Evolutionary conservation across 169 alveolate genomes (phyloP).

Genomic region (Eimeria brunetti): DNA sequence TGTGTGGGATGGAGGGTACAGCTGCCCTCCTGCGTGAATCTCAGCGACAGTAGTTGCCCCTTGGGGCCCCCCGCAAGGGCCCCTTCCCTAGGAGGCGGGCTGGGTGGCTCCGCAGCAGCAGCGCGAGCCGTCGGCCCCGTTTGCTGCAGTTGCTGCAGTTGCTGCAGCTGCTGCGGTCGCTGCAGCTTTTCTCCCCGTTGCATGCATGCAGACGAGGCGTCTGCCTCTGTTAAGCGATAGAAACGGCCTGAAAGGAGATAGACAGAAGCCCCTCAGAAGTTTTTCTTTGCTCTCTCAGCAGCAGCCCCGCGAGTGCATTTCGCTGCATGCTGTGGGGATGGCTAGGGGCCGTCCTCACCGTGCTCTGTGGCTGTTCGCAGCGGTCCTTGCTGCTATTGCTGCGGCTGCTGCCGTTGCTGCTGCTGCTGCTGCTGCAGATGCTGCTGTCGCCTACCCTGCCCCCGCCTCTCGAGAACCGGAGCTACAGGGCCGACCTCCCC

Average conservation of each 20-base stretch:
- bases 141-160: too few relatives aligned
- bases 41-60: slow-evolving; percentile 1
- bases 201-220: slow-evolving; percentile 7
- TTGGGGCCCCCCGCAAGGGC: neutral
- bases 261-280: neutral
- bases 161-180: too few relatives aligned
- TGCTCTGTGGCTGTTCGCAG: neutral
- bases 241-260: neutral
- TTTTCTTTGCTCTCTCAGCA: neutral
- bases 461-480: neutral
- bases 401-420: neutral
- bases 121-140: neutral
- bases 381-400: neutral
- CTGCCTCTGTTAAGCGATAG: neutral
- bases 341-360: neutral
- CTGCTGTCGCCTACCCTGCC: neutral
- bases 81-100: neutral
- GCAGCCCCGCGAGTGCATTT: neutral
- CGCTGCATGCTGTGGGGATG: slow-evolving; percentile 14
- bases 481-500: neutral
- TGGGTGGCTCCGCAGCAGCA: neutral
- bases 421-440: neutral
- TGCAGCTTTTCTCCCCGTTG: neutral
- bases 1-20: neutral
- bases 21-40: neutral